These are phyloP conservation scores for Melampsora larici-populina DNA, from an alignment of 1,284 basidiomycete genomes.

Conservation along the genomic window DNA sequence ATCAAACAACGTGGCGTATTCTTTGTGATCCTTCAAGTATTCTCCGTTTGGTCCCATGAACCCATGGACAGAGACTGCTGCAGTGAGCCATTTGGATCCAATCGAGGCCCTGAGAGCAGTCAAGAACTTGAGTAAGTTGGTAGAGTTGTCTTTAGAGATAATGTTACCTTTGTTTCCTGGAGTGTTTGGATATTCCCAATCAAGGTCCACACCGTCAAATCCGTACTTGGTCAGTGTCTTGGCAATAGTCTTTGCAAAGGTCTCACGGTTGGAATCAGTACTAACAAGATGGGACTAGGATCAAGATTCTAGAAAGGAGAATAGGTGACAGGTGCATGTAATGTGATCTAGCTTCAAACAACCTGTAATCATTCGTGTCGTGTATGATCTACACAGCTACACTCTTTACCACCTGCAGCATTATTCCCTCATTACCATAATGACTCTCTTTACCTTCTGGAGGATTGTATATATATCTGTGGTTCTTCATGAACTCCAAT, in stretches of 20 bases:
- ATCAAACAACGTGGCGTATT: constrained; percentile 18
- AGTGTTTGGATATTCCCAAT: constrained; percentile 38
- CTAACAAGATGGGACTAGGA: constrained; percentile 25
- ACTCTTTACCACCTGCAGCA: constrained; percentile 20
- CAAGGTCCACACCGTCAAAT: too few species aligned
- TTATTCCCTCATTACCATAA: too few species aligned
- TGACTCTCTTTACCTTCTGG: too few species aligned
- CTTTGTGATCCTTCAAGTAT: constrained; percentile 33
- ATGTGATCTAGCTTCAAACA: too few species aligned
- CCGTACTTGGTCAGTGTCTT: background rate
- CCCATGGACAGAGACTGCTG: too few species aligned
- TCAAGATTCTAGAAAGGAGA: too few species aligned
- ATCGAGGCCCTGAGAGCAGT: constrained; percentile 8
- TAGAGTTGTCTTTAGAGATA: constrained; percentile 20
- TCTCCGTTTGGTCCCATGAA: constrained; percentile 25
- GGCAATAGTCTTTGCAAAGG: background rate
- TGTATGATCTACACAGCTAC: too few species aligned
- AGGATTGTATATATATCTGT: too few species aligned
- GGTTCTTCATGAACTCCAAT: too few species aligned
- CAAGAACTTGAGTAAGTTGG: constrained; percentile 30
- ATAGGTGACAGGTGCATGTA: too few species aligned
- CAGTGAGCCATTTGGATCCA: constrained; percentile 21
- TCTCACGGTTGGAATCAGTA: constrained; percentile 13
- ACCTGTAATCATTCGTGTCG: too few species aligned
- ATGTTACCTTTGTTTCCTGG: constrained; percentile 27